phyloP scores from a whole-genome alignment of 2,329 filamentous ascomycete species.

The Pseudogymnoascus sp. region DNA sequence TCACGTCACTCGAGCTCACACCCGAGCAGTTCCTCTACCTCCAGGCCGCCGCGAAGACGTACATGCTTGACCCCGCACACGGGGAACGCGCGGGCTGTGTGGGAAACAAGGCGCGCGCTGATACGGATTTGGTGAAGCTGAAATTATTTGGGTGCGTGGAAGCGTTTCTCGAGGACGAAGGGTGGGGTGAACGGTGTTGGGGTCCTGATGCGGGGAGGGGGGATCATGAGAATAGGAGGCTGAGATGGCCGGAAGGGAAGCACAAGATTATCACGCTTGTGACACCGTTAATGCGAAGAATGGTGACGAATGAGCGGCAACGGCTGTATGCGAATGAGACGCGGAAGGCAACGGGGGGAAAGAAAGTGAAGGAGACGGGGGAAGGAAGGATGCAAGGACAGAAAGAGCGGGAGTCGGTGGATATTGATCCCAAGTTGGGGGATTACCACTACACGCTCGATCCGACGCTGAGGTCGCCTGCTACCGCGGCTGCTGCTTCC shows the following conservation, averaged over 20 bases:
- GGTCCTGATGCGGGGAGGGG: conserved; percentile 16
- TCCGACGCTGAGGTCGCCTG: neutral
- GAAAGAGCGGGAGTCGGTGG: neutral
- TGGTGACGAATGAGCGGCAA: conserved; percentile 30
- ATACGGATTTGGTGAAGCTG: conserved; percentile 25
- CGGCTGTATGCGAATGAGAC: conserved; percentile 24
- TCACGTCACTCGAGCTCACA: conserved; percentile 23
- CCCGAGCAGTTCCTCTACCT: conserved; percentile 25
- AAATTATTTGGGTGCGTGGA: conserved; percentile 25
- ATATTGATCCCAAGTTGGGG: conserved; percentile 14
- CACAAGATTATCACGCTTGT: conserved; percentile 23
- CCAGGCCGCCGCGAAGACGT: conserved; percentile 27
- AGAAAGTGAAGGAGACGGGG: neutral
- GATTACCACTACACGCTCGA: conserved; percentile 12
- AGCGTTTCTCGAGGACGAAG: conserved; percentile 25
- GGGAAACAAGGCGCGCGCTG: conserved; percentile 20
- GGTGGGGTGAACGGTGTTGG: conserved; percentile 26
- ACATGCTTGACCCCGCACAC: conserved; percentile 26
- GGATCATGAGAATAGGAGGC: conserved; percentile 16
- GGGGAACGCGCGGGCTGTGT: conserved; percentile 26
- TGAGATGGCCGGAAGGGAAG: conserved; percentile 26
- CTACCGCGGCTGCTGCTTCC: neutral
- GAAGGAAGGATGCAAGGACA: neutral
- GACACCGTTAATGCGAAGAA: conserved; percentile 26
- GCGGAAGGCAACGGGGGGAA: conserved; percentile 17